Conservation (phyloP, 2,329 filamentous ascomycete genomes). For the Hortaea sp. region DNA sequence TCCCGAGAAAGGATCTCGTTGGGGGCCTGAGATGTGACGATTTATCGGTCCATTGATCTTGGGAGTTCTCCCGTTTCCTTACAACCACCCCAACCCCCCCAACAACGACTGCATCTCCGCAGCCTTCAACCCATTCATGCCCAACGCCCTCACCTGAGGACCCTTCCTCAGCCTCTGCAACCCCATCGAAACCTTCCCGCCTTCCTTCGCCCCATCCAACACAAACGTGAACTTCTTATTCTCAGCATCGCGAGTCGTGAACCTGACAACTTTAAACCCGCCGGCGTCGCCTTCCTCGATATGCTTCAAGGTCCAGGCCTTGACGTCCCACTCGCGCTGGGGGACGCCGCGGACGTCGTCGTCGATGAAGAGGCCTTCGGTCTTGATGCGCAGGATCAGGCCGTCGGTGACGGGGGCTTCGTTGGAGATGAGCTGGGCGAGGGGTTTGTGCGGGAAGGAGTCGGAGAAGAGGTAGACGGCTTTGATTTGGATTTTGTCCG, state of each 20-base stretch:
- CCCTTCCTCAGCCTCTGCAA: slow-evolving; percentile 47
- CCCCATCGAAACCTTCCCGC: slow-evolving; percentile 53
- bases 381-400: slow-evolving; percentile 81
- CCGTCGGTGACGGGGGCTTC: slow-evolving; percentile 81
- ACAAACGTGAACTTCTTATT: slow-evolving; percentile 54
- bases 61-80: no score
- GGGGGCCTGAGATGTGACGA: no score
- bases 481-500: slow-evolving; percentile 90
- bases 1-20: no score
- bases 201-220: slow-evolving; percentile 44
- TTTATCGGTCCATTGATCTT: no score
- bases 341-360: slow-evolving; percentile 84
- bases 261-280: slow-evolving; percentile 46
- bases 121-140: slow-evolving; percentile 42
- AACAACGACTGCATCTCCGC: slow-evolving; percentile 32
- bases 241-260: slow-evolving; percentile 48
- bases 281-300: slow-evolving; percentile 53
- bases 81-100: slow-evolving; percentile 23
- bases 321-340: slow-evolving; percentile 98
- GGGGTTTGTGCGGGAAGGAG: slow-evolving; percentile 74
- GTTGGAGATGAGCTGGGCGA: slow-evolving; percentile 82
- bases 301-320: slow-evolving; percentile 91
- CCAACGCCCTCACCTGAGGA: slow-evolving; percentile 45
- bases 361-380: slow-evolving; percentile 92
- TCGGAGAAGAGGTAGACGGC: slow-evolving; percentile 91